These are phyloP conservation scores for Pythium aristosporum DNA, from an alignment of 352 stramenopile genomes.

Conservation along the genomic window DNA sequence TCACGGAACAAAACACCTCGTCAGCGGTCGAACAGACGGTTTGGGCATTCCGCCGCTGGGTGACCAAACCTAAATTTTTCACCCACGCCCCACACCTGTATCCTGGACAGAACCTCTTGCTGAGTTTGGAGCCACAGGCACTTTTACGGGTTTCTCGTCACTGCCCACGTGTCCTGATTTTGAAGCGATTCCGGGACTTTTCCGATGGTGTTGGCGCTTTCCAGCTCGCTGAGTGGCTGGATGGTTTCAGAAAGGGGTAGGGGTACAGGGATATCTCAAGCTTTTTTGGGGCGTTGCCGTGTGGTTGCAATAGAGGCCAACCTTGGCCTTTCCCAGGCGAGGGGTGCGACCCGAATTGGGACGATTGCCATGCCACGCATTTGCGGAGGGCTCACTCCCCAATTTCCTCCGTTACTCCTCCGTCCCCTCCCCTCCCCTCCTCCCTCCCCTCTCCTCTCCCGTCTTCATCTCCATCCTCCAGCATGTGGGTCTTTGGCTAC, in stretches of 20 bases:
- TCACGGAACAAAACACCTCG: background rate
- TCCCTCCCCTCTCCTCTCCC: background rate
- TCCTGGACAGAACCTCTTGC: no score
- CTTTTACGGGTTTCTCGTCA: background rate
- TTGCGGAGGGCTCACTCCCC: slow-evolving; percentile 11
- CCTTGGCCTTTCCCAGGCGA: background rate
- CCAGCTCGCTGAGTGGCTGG: slow-evolving; percentile 17
- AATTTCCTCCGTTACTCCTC: slow-evolving; percentile 1
- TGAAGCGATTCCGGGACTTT: slow-evolving; percentile 16
- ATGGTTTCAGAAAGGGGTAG: slow-evolving; percentile 5
- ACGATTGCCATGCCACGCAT: background rate
- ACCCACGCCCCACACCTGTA: no score
- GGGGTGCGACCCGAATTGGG: background rate
- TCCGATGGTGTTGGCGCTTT: slow-evolving; percentile 19
- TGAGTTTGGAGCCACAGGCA: background rate
- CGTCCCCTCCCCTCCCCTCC: background rate
- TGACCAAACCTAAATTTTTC: background rate
- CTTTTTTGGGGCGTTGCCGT: background rate
- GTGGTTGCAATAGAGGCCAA: background rate
- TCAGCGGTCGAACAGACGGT: background rate
- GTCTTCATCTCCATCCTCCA: slow-evolving; percentile 1
- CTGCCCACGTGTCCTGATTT: background rate
- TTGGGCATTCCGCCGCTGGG: slow-evolving; percentile 10
- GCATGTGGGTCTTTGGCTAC: slow-evolving; percentile 86
- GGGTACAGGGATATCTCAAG: slow-evolving; percentile 7